phyloP scores from a whole-genome alignment of 2,329 filamentous ascomycete species.

The Neonectria neomacrospora region DNA sequence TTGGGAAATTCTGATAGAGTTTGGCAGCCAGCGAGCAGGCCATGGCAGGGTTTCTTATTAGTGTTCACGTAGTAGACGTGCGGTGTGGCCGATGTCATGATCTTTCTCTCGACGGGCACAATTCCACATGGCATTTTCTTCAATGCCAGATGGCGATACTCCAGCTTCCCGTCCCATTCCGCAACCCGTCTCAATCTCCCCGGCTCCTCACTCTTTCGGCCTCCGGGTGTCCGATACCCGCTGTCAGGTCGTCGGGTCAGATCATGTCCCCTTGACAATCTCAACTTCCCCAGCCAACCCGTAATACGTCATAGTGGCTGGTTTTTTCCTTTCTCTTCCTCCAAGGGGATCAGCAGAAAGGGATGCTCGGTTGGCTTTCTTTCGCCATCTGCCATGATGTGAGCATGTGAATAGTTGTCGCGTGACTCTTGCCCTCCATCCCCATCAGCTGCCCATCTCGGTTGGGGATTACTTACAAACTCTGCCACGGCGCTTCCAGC shows the following conservation, averaged over 20 bases:
- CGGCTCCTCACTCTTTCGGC: not conserved
- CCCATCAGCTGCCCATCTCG: not conserved
- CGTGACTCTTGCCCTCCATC: conserved; percentile 1
- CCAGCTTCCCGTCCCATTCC: conserved; percentile 2
- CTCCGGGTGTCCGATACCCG: conserved; percentile 7
- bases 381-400: not conserved
- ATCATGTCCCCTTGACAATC: conserved; percentile 24
- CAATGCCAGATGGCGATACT: not conserved
- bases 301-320: not conserved
- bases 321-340: not conserved
- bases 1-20: not conserved
- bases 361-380: not conserved
- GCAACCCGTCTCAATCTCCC: conserved; percentile 15
- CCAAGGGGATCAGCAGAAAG: not conserved
- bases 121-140: conserved; percentile 8
- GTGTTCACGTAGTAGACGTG: not conserved
- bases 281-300: not conserved
- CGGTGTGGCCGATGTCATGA: conserved; percentile 5
- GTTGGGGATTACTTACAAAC: not conserved
- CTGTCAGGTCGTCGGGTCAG: conserved; percentile 7
- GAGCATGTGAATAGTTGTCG: not conserved
- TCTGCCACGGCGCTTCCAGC: conserved; percentile 4
- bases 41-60: not conserved
- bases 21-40: not conserved
- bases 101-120: not conserved